These are phyloP conservation scores for Nannochloropsis salina DNA, from an alignment of 108 stramenopile species.

Conservation along the genomic window DNA sequence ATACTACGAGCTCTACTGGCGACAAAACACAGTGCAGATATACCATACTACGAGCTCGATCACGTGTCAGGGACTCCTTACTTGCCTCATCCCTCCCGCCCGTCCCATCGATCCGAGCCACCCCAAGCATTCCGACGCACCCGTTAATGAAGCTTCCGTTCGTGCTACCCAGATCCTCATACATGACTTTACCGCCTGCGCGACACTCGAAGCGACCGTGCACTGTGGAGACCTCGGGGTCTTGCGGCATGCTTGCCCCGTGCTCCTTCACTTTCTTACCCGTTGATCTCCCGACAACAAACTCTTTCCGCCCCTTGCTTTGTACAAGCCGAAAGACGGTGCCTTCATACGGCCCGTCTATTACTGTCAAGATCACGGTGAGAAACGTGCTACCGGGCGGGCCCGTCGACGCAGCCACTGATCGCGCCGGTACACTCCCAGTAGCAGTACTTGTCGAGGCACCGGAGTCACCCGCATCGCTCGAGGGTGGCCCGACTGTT, in stretches of 20 bases:
- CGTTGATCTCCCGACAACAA: neutral
- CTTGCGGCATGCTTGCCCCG: neutral
- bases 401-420: too few species aligned
- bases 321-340: neutral
- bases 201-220: neutral
- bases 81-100: neutral
- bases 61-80: neutral
- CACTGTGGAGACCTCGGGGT: neutral
- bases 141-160: slow-evolving; percentile 14
- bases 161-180: slow-evolving; percentile 9
- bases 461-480: too few species aligned
- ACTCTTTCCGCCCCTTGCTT: slow-evolving; percentile 10
- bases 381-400: too few species aligned
- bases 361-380: neutral
- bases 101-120: neutral
- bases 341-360: neutral
- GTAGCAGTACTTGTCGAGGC: too few species aligned
- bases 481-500: too few species aligned
- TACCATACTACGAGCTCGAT: neutral
- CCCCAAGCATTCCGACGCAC: neutral
- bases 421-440: too few species aligned
- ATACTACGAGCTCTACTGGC: neutral
- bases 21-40: too few species aligned
- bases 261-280: neutral
- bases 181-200: neutral